These are phyloP conservation scores for Prunus fruticosa DNA, from an alignment of 306 rosid species.

Conservation along the genomic window DNA sequence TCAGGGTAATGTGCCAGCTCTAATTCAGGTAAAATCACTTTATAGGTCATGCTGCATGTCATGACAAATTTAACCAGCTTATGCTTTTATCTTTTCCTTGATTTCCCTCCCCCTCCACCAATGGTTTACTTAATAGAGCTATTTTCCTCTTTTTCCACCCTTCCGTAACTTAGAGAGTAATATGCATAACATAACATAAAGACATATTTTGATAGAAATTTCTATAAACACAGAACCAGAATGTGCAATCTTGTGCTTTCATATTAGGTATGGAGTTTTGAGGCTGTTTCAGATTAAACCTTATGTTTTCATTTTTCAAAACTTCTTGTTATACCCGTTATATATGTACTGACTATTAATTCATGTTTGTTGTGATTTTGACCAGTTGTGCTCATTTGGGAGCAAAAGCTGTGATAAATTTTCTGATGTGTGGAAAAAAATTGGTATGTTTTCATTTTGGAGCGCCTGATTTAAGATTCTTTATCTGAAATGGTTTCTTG, in stretches of 20 bases:
- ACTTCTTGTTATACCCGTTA: background rate
- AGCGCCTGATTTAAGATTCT: constrained; percentile 1
- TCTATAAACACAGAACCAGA: background rate
- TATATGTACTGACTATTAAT: background rate
- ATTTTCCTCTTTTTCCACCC: background rate
- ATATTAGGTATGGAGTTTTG: background rate
- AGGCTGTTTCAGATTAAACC: background rate
- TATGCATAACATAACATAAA: background rate
- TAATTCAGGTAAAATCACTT: constrained; percentile 56
- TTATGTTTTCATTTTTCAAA: background rate
- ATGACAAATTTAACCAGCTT: background rate
- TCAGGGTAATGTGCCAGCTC: constrained; percentile 52
- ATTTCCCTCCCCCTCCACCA: background rate
- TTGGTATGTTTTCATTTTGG: constrained; percentile 49
- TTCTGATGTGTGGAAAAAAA: constrained; percentile 62
- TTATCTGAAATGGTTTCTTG: constrained; percentile 3
- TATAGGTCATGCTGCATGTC: constrained; percentile 16
- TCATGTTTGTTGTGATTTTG: constrained; percentile 15
- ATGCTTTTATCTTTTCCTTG: background rate
- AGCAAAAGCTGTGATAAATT: constrained; percentile 68
- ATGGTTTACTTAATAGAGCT: background rate
- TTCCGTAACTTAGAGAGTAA: background rate
- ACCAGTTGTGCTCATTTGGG: constrained; percentile 75
- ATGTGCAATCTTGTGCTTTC: background rate
- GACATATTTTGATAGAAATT: background rate